Conservation (phyloP, 768 basidiomycete genomes). For the Boletus eberwhitei region DNA sequence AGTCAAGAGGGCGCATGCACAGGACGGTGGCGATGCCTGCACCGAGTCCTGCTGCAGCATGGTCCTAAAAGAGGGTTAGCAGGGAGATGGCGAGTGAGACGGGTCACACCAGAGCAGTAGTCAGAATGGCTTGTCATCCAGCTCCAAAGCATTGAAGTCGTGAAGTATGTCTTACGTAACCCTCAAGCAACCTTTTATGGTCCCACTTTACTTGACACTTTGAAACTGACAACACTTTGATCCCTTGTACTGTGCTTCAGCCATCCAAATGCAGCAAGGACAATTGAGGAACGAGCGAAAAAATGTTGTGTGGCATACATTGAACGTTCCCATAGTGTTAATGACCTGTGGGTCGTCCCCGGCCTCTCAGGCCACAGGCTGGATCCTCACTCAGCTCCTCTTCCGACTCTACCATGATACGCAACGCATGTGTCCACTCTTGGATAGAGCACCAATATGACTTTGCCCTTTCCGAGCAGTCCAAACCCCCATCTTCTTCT, state of each 20-base stretch:
- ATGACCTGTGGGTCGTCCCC: too few species aligned
- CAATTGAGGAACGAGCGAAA: too few species aligned
- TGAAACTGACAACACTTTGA: too few species aligned
- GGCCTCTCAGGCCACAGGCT: too few species aligned
- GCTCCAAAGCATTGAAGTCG: constrained; percentile 1
- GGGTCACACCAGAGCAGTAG: constrained; percentile 30
- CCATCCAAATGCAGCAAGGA: too few species aligned
- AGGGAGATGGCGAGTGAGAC: fast-evolving
- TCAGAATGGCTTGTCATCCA: constrained; percentile 37
- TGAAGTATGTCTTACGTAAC: constrained; percentile 17
- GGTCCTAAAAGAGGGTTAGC: constrained; percentile 57
- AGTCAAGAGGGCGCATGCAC: constrained; percentile 96
- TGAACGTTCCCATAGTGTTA: too few species aligned
- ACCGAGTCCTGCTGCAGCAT: constrained; percentile 90
- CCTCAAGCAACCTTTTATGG: too few species aligned
- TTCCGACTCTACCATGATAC: constrained; percentile 18
- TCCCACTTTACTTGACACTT: too few species aligned
- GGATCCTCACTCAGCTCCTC: constrained; percentile 30
- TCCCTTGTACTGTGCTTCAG: too few species aligned
- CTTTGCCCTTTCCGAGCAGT: constrained; percentile 30
- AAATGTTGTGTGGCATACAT: too few species aligned
- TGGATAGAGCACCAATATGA: constrained; percentile 37
- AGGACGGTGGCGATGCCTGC: constrained; percentile 91
- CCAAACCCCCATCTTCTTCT: constrained; percentile 5
- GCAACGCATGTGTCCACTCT: constrained; percentile 31